A percentile compares a stretch with the other conserved stretches of the same genome.
These are phyloP conservation scores for Capsicum pubescens DNA, from an alignment of 257 asterid genomes.

Conservation along the genomic window DNA sequence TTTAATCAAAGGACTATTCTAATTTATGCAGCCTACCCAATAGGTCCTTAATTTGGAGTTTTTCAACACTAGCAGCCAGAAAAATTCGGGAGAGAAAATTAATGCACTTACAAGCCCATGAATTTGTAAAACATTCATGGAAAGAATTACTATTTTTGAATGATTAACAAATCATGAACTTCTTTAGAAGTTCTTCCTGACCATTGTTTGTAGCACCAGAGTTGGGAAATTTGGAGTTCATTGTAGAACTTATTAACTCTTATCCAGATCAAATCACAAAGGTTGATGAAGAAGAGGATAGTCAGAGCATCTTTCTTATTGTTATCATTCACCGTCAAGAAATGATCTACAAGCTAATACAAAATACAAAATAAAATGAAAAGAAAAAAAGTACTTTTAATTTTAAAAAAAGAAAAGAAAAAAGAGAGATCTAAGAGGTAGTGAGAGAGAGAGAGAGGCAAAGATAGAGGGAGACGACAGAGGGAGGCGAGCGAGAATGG, in stretches of 20 bases:
- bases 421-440: too few species aligned
- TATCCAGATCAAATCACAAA: slow-evolving; percentile 46
- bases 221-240: slow-evolving; percentile 40
- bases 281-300: slow-evolving; percentile 36
- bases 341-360: slow-evolving; percentile 27
- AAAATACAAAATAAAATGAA: too few species aligned
- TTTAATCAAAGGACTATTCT: too few species aligned
- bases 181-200: slow-evolving; percentile 38
- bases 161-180: slow-evolving; percentile 33
- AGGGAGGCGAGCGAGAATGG: too few species aligned
- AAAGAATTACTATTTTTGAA: slow-evolving; percentile 32
- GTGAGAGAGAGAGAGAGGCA: too few species aligned
- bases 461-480: too few species aligned
- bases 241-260: slow-evolving; percentile 35
- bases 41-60: neutral
- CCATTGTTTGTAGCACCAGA: slow-evolving; percentile 45
- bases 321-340: slow-evolving; percentile 45
- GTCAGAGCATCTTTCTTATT: slow-evolving; percentile 43
- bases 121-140: slow-evolving; percentile 37
- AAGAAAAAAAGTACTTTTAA: too few species aligned
- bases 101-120: slow-evolving; percentile 34
- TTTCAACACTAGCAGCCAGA: slow-evolving; percentile 23
- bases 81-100: slow-evolving; percentile 32
- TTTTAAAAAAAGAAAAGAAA: too few species aligned
- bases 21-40: too few species aligned